phyloP scores from a whole-genome alignment of 2,329 filamentous ascomycete genomes.

The Lasiodiplodia sp. region DNA sequence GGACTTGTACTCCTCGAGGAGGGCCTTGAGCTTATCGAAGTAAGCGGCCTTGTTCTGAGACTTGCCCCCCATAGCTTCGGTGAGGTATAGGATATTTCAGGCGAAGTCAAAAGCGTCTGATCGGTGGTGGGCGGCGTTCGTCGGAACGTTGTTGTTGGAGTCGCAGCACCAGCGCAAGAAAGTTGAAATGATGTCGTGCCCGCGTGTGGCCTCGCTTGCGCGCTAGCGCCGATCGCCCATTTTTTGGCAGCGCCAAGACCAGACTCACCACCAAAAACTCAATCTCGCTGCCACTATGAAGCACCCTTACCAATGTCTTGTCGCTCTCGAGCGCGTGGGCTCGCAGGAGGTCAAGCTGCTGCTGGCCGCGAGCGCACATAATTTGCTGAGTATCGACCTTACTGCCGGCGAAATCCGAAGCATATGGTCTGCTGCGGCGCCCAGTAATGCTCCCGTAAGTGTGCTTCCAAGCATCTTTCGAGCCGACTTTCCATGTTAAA shows the following conservation, averaged over 20 bases:
- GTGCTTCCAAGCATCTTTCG: constrained; percentile 30
- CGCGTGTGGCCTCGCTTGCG: constrained; percentile 26
- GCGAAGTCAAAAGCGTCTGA: constrained; percentile 46
- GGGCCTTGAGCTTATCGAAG: constrained; percentile 99
- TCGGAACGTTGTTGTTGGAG: constrained; percentile 31
- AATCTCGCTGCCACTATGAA: constrained; percentile 35
- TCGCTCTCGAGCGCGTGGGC: constrained; percentile 35
- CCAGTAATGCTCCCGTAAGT: constrained; percentile 36
- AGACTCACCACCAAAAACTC: constrained; percentile 9
- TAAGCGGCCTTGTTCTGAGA: constrained; percentile 91
- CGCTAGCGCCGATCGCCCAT: constrained; percentile 18
- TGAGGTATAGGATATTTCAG: constrained; percentile 99
- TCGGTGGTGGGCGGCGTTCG: constrained; percentile 23
- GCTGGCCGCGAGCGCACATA: constrained; percentile 76
- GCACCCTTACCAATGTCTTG: constrained; percentile 53
- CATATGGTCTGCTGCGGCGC: constrained; percentile 60
- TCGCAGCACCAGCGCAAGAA: constrained; percentile 30
- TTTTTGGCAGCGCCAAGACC: constrained; percentile 27
- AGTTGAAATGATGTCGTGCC: constrained; percentile 27
- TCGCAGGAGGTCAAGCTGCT: constrained; percentile 57
- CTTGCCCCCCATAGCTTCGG: constrained; percentile 98
- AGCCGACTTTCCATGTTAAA: constrained; percentile 23
- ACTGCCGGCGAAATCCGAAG: constrained; percentile 65
- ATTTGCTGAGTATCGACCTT: constrained; percentile 72
- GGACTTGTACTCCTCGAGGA: constrained; percentile 95